A percentile compares a stretch with the other conserved stretches of the same genome.
phyloP scores from a whole-genome alignment of 2,329 filamentous ascomycete genomes.

The Cladosporium sp. region DNA sequence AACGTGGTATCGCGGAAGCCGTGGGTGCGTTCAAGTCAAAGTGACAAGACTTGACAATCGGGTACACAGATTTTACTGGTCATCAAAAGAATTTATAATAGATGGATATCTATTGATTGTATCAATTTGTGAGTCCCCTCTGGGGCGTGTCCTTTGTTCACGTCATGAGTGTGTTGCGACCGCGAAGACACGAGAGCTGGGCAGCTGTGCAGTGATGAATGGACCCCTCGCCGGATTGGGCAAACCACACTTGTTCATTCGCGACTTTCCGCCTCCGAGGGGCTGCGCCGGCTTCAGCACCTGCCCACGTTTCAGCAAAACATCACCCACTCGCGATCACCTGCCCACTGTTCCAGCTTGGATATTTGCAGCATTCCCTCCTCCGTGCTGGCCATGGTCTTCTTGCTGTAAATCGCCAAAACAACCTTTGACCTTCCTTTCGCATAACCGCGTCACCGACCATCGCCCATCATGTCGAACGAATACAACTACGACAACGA shows the following conservation, averaged over 20 bases:
- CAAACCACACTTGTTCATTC: not conserved
- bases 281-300: not conserved
- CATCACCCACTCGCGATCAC: not conserved
- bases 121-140: too few species aligned
- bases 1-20: too few species aligned
- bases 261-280: not conserved
- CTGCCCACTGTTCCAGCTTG: not conserved
- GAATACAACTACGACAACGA: slow-evolving; percentile 98
- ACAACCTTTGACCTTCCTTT: not conserved
- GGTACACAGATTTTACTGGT: too few species aligned
- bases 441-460: not conserved
- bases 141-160: too few species aligned
- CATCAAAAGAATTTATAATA: too few species aligned
- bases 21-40: too few species aligned
- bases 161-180: too few species aligned
- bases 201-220: too few species aligned
- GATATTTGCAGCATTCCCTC: not conserved
- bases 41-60: too few species aligned
- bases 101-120: too few species aligned
- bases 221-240: not conserved
- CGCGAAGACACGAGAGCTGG: too few species aligned
- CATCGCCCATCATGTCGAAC: slow-evolving; percentile 62
- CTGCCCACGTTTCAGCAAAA: not conserved
- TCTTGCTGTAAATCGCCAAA: not conserved
- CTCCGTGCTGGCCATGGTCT: slow-evolving; percentile 11